Conservation (phyloP, 331 rosid genomes). For the Quercus phellos region DNA sequence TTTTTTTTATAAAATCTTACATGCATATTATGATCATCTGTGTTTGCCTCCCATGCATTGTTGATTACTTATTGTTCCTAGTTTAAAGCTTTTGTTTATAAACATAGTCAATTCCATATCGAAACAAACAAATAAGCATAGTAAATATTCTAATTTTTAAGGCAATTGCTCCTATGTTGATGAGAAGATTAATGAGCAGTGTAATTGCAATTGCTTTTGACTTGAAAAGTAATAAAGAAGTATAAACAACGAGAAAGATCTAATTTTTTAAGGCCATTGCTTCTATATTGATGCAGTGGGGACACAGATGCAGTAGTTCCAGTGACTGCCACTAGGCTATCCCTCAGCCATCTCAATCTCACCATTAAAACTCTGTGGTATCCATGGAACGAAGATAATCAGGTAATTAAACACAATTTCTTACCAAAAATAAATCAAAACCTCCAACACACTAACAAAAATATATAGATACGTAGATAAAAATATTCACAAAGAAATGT, state of each 20-base stretch:
- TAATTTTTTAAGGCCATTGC: background rate
- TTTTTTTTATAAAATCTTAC: too few species aligned
- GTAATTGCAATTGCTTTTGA: too few species aligned
- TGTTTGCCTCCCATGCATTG: too few species aligned
- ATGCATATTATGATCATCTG: too few species aligned
- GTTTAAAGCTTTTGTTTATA: too few species aligned
- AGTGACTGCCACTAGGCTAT: constrained; percentile 74
- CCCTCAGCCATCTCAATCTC: constrained; percentile 75
- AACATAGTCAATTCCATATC: too few species aligned
- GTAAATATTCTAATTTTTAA: too few species aligned
- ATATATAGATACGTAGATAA: background rate
- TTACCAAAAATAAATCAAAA: background rate
- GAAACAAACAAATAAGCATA: too few species aligned
- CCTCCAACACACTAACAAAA: background rate
- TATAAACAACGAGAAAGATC: background rate
- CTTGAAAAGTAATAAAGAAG: background rate
- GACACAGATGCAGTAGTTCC: constrained; percentile 97
- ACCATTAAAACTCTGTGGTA: constrained; percentile 60
- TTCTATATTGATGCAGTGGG: constrained; percentile 47
- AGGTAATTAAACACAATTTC: constrained; percentile 37
- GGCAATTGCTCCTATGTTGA: too few species aligned
- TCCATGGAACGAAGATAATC: constrained; percentile 71
- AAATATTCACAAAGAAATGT: background rate
- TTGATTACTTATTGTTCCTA: too few species aligned
- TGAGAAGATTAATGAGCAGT: too few species aligned